Evolutionary conservation across 805 yeast genomes (phyloP).

Genomic region (Spathaspora passalidarum): DNA sequence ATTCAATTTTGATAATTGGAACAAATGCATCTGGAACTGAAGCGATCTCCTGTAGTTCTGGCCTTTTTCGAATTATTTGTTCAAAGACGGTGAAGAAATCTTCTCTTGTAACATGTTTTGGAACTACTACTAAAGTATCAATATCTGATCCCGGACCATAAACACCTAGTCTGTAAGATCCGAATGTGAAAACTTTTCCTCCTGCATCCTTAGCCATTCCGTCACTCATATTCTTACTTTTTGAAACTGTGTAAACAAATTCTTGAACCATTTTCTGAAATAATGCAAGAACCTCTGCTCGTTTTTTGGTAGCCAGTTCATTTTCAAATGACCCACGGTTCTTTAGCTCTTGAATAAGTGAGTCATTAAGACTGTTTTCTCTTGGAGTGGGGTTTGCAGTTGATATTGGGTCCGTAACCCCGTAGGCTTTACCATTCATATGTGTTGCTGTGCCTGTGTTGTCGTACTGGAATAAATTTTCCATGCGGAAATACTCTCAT

Average conservation of each 20-base stretch:
- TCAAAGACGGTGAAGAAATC: constrained; percentile 86
- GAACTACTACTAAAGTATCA: constrained; percentile 94
- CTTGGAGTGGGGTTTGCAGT: constrained; percentile 78
- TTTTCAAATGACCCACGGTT: constrained; percentile 85
- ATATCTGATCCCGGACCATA: constrained; percentile 98
- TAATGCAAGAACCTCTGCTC: constrained; percentile 69
- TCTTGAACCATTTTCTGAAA: constrained; percentile 74
- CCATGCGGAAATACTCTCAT: not conserved
- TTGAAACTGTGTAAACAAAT: constrained; percentile 80
- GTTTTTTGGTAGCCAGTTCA: constrained; percentile 76
- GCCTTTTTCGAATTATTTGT: constrained; percentile 61
- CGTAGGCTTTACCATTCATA: constrained; percentile 37
- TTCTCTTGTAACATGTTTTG: constrained; percentile 88
- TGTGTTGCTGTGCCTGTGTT: not conserved
- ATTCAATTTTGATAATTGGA: constrained; percentile 90
- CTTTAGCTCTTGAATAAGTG: constrained; percentile 73
- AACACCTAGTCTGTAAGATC: constrained; percentile 92
- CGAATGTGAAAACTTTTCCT: constrained; percentile 94
- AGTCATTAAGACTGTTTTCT: constrained; percentile 74
- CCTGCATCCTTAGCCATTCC: constrained; percentile 98
- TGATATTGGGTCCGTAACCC: constrained; percentile 84
- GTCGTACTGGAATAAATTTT: not conserved
- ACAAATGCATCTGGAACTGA: constrained; percentile 97
- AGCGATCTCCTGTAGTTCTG: constrained; percentile 86
- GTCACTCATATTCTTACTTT: constrained; percentile 86